These are phyloP conservation scores for Arthrobotrys musiformis DNA, from an alignment of 2,329 filamentous ascomycete genomes.

Conservation along the genomic window DNA sequence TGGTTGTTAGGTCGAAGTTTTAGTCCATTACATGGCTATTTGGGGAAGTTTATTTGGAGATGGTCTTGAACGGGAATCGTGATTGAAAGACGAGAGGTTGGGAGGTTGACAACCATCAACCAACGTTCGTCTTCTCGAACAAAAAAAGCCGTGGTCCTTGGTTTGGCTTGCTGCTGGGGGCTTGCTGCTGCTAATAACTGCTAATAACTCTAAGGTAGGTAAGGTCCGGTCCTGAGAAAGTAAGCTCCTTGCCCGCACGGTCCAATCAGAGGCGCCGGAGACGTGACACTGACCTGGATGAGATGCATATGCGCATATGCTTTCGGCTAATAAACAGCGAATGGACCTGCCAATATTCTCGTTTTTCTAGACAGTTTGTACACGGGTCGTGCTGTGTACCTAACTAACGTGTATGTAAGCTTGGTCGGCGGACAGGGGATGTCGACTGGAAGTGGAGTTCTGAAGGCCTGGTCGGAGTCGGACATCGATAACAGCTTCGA, in stretches of 20 bases:
- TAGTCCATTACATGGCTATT: constrained; percentile 54
- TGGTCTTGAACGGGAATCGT: constrained; percentile 46
- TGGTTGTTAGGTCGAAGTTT: background rate
- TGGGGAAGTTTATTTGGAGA: constrained; percentile 56
- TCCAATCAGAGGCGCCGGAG: constrained; percentile 38
- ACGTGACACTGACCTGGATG: constrained; percentile 37
- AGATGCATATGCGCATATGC: constrained; percentile 27
- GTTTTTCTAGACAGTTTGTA: background rate
- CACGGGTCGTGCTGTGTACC: too few relatives aligned
- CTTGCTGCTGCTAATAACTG: background rate
- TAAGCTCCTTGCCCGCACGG: background rate
- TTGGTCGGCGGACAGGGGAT: background rate
- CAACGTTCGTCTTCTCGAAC: background rate
- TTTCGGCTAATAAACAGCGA: constrained; percentile 50
- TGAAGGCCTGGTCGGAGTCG: constrained; percentile 13
- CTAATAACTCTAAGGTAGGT: too few relatives aligned
- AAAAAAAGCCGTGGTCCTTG: too few relatives aligned
- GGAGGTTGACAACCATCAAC: constrained; percentile 8
- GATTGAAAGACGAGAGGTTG: constrained; percentile 55
- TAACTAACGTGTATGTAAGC: too few relatives aligned
- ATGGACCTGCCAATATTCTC: constrained; percentile 11
- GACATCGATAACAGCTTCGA: background rate
- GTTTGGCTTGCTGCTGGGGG: background rate
- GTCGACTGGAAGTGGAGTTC: background rate
- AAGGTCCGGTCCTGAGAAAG: too few relatives aligned